Base-by-base conservation (phyloP, 192 early-diverging fungal genomes). In the Coemansia asiatica region DNA sequence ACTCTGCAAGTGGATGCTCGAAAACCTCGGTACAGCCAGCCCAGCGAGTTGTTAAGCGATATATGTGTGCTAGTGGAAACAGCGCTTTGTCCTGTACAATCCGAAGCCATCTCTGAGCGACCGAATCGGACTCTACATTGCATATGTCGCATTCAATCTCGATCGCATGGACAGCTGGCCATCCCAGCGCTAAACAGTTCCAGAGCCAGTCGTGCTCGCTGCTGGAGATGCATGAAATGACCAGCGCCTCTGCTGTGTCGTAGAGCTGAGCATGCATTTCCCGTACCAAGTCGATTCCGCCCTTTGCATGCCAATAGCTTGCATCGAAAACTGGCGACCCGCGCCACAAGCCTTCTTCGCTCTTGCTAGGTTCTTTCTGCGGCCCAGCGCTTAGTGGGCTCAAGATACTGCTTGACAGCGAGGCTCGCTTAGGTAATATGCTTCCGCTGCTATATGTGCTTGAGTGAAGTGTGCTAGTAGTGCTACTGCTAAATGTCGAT, bases 261-360 rank as follows among this genome's bases (percentile, higher is more conserved):
- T 26, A 19, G 50, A 69, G 53, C 50, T 61, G 63, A 2, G 58
- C 36, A 48, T 75, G 69, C 63, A 51, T 81, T 36, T 53, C 61
- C 2, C 69, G 78, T 38, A 81, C 69, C 50, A 75, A 56, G 33
- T 71, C 63, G 66, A 81, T 62, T 6, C 73, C 73, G 51, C 78
- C 78, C 56, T 75, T 69, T 26, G 53, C 27, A 44, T 72, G 36
- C 78, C 78, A 81, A 51, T 69, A 49, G 9, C 63, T 56, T 0
- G 72, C 72, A 31, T 81, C 78, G 51, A 81, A 81, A 40, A 81
- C 66, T 4, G 78, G 78, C 13, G 72, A 62, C 48, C 78, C 78
- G 38, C 71, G 61, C 73, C 72, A 75, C 56, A 60, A 25, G 4
- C 29, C 18, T 15, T 65, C 72, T 25, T 65, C 61, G 8, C 21